A percentile compares a stretch with the other conserved stretches of the same genome.
These are phyloP conservation scores for Lonicera japonica DNA, from an alignment of 129 eudicot genomes.

Conservation along the genomic window DNA sequence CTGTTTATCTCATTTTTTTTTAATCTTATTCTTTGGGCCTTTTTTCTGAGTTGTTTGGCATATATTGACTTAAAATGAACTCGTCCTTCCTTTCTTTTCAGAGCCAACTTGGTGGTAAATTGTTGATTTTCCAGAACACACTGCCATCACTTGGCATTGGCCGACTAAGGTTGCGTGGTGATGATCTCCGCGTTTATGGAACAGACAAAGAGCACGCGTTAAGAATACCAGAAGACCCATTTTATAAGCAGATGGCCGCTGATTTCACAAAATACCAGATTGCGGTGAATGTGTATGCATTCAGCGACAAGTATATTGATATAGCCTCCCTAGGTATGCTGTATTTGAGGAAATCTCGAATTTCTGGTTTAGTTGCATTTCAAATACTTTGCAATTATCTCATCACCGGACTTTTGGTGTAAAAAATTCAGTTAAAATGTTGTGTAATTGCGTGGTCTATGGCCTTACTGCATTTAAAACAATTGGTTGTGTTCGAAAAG, in stretches of 20 bases:
- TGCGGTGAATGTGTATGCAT: conserved; percentile 86
- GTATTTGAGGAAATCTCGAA: neutral
- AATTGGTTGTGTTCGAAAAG: no score
- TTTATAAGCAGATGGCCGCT: conserved; percentile 98
- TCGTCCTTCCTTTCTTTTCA: conserved; percentile 18
- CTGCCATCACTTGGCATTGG: conserved; percentile 98
- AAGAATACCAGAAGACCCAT: conserved; percentile 93
- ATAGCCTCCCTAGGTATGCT: conserved; percentile 70
- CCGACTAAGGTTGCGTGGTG: conserved; percentile 93
- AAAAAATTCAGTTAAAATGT: no score
- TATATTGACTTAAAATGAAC: neutral
- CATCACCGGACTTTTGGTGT: neutral
- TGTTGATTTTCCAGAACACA: conserved; percentile 83
- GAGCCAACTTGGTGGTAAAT: conserved; percentile 97
- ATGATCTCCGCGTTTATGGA: conserved; percentile 91
- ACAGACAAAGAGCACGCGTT: conserved; percentile 87
- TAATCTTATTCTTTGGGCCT: neutral
- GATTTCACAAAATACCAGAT: conserved; percentile 90
- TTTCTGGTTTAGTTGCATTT: neutral
- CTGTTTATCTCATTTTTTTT: neutral
- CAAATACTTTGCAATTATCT: neutral
- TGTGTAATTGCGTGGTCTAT: no score
- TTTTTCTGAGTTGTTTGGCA: neutral
- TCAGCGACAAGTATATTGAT: conserved; percentile 89
- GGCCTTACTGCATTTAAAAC: no score